These are phyloP conservation scores for Brettanomyces custersianus DNA, from an alignment of 805 yeast species.

Conservation along the genomic window DNA sequence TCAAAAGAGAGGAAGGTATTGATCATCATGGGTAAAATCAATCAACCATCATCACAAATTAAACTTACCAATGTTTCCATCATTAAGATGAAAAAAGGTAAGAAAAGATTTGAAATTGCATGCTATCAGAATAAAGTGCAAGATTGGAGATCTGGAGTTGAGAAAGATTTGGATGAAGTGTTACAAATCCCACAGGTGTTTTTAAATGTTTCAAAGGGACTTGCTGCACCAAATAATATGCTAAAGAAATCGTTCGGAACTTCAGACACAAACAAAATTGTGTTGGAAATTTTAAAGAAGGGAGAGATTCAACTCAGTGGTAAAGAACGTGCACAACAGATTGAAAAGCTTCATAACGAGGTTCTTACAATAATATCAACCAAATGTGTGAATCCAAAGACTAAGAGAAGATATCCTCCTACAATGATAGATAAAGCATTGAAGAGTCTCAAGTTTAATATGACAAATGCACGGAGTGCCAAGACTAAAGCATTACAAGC, in stretches of 20 bases:
- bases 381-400: slow-evolving; percentile 84
- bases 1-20: no score
- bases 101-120: slow-evolving; percentile 88
- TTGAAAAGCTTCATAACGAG: slow-evolving; percentile 46
- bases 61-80: slow-evolving; percentile 89
- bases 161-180: slow-evolving; percentile 92
- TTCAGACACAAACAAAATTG: slow-evolving; percentile 64
- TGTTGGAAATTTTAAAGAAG: slow-evolving; percentile 72
- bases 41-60: slow-evolving; percentile 86
- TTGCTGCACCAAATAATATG: slow-evolving; percentile 83
- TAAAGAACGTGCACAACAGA: slow-evolving; percentile 80
- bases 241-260: slow-evolving; percentile 65
- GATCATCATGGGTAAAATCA: slow-evolving; percentile 35
- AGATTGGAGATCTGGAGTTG: slow-evolving; percentile 83
- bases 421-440: slow-evolving; percentile 87
- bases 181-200: slow-evolving; percentile 94
- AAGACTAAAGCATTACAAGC: slow-evolving; percentile 91
- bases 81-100: slow-evolving; percentile 84
- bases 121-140: slow-evolving; percentile 96
- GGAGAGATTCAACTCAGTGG: slow-evolving; percentile 95
- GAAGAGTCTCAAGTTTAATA: slow-evolving; percentile 67
- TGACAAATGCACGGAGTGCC: slow-evolving; percentile 48
- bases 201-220: slow-evolving; percentile 87
- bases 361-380: slow-evolving; percentile 76
- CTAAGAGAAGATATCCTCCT: slow-evolving; percentile 88